Percentiles rank a stretch among this genome's conserved stretches.
Evolutionary conservation across 2,329 filamentous ascomycete species (phyloP).

Genomic region (Apiospora arundinis): DNA sequence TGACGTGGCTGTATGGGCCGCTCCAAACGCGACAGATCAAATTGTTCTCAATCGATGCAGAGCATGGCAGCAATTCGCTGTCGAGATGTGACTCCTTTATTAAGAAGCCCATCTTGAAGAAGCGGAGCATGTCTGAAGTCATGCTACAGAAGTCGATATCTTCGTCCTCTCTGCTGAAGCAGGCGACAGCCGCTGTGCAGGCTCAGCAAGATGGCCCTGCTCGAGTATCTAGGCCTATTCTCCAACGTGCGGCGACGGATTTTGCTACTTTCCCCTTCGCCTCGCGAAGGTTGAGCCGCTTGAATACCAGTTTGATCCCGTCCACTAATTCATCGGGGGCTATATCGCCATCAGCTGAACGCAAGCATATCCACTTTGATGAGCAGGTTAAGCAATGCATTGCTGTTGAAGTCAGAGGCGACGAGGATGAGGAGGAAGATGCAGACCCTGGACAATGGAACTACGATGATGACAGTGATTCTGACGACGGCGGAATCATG

Average conservation of each 20-base stretch:
- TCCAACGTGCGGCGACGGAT: constrained; percentile 72
- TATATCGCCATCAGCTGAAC: constrained; percentile 66
- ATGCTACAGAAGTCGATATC: constrained; percentile 92
- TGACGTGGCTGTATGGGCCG: constrained; percentile 96
- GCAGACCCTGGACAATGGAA: constrained; percentile 45
- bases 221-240: constrained; percentile 56
- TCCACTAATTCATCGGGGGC: constrained; percentile 76
- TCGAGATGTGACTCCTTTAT: constrained; percentile 69
- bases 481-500: constrained; percentile 80
- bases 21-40: constrained; percentile 74
- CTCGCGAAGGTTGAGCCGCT: constrained; percentile 65
- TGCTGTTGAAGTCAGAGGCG: constrained; percentile 85
- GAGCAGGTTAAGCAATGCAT: constrained; percentile 96
- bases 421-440: constrained; percentile 75
- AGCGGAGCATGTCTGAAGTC: constrained; percentile 93
- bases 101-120: constrained; percentile 95
- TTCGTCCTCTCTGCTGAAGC: constrained; percentile 85
- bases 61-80: constrained; percentile 48
- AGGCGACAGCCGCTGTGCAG: constrained; percentile 85
- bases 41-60: constrained; percentile 53
- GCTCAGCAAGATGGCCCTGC: constrained; percentile 70
- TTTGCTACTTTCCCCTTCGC: constrained; percentile 70
- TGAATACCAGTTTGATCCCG: constrained; percentile 68
- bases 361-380: constrained; percentile 94
- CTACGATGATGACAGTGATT: constrained; percentile 65